phyloP scores from a whole-genome alignment of 257 asterid genomes.

The Anisodus acutangulus region DNA sequence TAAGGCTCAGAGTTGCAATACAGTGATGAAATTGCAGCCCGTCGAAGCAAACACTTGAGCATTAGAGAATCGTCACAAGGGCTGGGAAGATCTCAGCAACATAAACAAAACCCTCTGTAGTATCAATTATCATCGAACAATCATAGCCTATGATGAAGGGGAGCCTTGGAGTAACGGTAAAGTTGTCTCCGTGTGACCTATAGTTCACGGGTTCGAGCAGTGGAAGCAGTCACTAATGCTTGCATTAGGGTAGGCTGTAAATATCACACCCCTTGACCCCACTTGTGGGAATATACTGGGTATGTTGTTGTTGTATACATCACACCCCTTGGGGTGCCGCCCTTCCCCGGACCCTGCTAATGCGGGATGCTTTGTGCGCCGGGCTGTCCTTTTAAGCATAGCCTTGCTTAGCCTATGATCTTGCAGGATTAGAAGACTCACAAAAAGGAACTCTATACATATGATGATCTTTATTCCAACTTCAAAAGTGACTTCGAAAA shows the following conservation, averaged over 20 bases:
- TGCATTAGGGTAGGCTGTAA: too few relatives aligned
- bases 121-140: background rate
- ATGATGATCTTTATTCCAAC: background rate
- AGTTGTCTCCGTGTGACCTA: background rate
- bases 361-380: too few relatives aligned
- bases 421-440: background rate
- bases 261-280: background rate
- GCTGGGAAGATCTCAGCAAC: background rate
- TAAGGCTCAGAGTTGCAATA: background rate
- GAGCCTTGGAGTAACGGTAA: too few relatives aligned
- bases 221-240: too few relatives aligned
- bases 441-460: constrained; percentile 1
- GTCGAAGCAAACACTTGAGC: background rate
- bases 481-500: constrained; percentile 3
- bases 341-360: too few relatives aligned
- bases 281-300: background rate
- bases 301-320: too few relatives aligned
- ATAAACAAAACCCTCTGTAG: background rate
- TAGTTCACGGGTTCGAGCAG: background rate
- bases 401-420: background rate
- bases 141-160: background rate
- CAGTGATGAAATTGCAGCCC: background rate
- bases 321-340: too few relatives aligned
- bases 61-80: constrained; percentile 12
- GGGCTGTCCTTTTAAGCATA: background rate